Evolutionary conservation across 2,329 filamentous ascomycete genomes (phyloP).

Genomic region (Huntiella bhutanensis): DNA sequence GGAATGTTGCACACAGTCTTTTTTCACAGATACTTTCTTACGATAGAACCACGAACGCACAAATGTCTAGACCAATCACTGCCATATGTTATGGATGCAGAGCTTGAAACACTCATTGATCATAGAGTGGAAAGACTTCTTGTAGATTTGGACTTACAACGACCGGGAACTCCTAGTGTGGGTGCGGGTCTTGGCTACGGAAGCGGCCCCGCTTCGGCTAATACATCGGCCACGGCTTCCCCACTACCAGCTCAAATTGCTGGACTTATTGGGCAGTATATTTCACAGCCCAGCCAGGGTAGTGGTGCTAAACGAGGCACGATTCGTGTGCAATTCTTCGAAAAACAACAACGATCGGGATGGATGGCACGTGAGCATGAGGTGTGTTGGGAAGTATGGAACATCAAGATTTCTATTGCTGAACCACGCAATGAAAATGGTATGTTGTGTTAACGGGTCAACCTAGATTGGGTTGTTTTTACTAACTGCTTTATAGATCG

Average conservation of each 20-base stretch:
- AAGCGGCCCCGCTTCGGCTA: slow-evolving; percentile 1
- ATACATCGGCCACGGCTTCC: slow-evolving; percentile 6
- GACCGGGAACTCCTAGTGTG: neutral
- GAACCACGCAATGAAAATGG: slow-evolving; percentile 76
- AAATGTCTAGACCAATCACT: slow-evolving; percentile 83
- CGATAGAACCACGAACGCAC: slow-evolving; percentile 61
- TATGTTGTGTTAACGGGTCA: slow-evolving; percentile 23
- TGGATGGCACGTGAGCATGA: slow-evolving; percentile 78
- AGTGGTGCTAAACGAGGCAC: slow-evolving; percentile 49
- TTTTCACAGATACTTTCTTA: slow-evolving; percentile 94
- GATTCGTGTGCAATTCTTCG: slow-evolving; percentile 81
- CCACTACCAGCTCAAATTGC: slow-evolving; percentile 4
- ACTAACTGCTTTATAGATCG: slow-evolving; percentile 37
- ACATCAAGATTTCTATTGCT: slow-evolving; percentile 78
- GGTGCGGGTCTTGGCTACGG: slow-evolving; percentile 14
- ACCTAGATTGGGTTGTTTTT: slow-evolving; percentile 9
- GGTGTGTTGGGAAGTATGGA: slow-evolving; percentile 94
- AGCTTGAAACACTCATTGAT: slow-evolving; percentile 86
- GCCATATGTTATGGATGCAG: slow-evolving; percentile 72
- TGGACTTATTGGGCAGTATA: slow-evolving; percentile 3
- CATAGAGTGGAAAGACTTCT: slow-evolving; percentile 56
- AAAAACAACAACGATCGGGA: slow-evolving; percentile 69
- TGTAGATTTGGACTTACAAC: slow-evolving; percentile 6
- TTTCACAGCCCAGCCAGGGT: neutral
- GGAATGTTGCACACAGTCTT: slow-evolving; percentile 93